Base-by-base conservation (phyloP, 352 stramenopile genomes). In the Globisporangium mamillatum region DNA sequence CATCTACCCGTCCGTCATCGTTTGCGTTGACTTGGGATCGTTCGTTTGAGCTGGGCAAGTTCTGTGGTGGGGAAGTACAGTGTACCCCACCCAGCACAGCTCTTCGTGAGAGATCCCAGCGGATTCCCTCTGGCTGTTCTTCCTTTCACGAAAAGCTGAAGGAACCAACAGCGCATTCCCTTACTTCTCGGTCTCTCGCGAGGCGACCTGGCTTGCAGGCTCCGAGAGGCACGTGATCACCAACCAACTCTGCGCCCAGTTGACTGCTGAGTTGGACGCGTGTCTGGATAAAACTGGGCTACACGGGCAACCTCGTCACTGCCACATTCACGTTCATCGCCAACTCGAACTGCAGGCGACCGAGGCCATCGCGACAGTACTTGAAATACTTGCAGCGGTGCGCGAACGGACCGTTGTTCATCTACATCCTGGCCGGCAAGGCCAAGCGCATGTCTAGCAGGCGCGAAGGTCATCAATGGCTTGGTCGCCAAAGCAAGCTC, bases 181-280 rank as follows among this genome's bases (percentile, higher is more conserved):
- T 69, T 93, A n/a, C 36, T 90, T 1, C 82, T 92, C 54, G 76
- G 83, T 32, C 32, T 86, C 52, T 92, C 66, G 90, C 84, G 2
- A 82, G 84, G 29, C 29, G 29, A 8, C 7, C 12, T 92, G 81
- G 75, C 79, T 92, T 16, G 71, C 54, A 48, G 84, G 84, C 20
- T 88, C 71, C 54, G 74, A 89, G 44, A 78, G 81, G 1, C 81
- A 93, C 67, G 12, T 93, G 16, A 77, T 93, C 71, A 91, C 83
- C 6, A 93, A 93, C 73, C 67, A 82, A 24, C 82, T 91, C 69
- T 93, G 81, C 63, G 87, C 88, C 41, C 54, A 93, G 73, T 90
- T 93, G n/a, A 62, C 18, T 0, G 81, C 80, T 8, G 78, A 93
- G 68, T 84, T 78, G 38, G 68, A 75, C 4, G 53, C 83, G n/a